phyloP scores from a whole-genome alignment of 768 basidiomycete genomes.

The Lactarius hengduanensis region DNA sequence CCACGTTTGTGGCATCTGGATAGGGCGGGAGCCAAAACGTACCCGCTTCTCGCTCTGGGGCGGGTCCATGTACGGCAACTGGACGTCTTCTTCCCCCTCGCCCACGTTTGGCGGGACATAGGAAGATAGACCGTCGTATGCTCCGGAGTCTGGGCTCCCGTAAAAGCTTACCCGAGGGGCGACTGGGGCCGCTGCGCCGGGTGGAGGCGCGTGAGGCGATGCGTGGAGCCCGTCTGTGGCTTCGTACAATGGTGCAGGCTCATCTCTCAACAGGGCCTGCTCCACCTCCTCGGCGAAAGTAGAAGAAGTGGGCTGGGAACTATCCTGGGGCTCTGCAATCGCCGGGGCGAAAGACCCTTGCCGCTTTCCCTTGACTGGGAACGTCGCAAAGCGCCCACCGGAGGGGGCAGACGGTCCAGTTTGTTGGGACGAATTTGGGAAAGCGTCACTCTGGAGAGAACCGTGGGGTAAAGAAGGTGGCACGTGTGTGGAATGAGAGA shows the following conservation, averaged over 20 bases:
- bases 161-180: constrained; percentile 15
- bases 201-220: constrained; percentile 43
- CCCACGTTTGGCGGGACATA: constrained; percentile 21
- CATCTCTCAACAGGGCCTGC: constrained; percentile 23
- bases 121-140: constrained; percentile 10
- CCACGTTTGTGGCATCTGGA: constrained; percentile 20
- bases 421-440: constrained; percentile 3
- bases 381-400: constrained; percentile 63
- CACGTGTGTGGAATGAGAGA: not conserved
- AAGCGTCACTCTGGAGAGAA: not conserved
- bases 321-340: constrained; percentile 21
- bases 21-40: constrained; percentile 20
- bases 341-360: constrained; percentile 26
- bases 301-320: constrained; percentile 5
- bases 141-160: constrained; percentile 7
- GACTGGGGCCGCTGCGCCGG: constrained; percentile 42
- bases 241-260: constrained; percentile 43
- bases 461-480: not conserved
- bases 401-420: constrained; percentile 18
- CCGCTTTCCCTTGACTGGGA: constrained; percentile 50
- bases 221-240: constrained; percentile 35
- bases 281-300: constrained; percentile 21
- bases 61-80: constrained; percentile 34
- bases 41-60: constrained; percentile 20
- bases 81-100: constrained; percentile 31